Percentiles rank a stretch among this genome's conserved stretches.
phyloP scores from a whole-genome alignment of 164 flowering plant genomes.

The Tetracentron sinense region DNA sequence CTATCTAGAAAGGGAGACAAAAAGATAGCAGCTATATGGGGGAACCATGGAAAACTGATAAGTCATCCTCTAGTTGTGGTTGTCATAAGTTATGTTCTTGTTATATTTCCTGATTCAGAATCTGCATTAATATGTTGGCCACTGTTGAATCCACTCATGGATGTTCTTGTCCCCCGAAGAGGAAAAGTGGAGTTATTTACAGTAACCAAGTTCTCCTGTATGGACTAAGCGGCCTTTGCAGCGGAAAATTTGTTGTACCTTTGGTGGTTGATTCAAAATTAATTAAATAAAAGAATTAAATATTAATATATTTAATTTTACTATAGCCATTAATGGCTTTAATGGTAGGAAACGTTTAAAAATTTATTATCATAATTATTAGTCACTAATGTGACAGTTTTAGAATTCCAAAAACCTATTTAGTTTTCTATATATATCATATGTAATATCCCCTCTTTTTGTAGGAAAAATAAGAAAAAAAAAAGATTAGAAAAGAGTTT shows the following conservation, averaged over 20 bases:
- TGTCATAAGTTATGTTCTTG: slow-evolving; percentile 46
- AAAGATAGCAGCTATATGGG: not conserved
- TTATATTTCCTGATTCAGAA: slow-evolving; percentile 20
- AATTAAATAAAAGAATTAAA: too few species aligned
- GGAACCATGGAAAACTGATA: not conserved
- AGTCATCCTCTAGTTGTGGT: slow-evolving; percentile 24
- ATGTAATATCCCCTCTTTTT: too few species aligned
- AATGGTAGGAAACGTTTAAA: too few species aligned
- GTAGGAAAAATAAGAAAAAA: too few species aligned
- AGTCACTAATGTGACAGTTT: too few species aligned
- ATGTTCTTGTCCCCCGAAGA: slow-evolving; percentile 27
- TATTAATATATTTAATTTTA: too few species aligned
- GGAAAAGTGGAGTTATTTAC: slow-evolving; percentile 49
- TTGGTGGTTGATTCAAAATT: slow-evolving; percentile 44
- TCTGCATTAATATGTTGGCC: slow-evolving; percentile 19
- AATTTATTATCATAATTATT: too few species aligned
- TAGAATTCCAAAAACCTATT: too few species aligned
- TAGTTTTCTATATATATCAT: too few species aligned
- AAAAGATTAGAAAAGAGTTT: too few species aligned
- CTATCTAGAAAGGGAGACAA: not conserved
- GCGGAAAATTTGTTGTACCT: slow-evolving; percentile 23
- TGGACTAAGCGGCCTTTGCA: too few species aligned
- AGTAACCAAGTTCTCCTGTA: slow-evolving; percentile 34
- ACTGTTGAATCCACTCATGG: slow-evolving; percentile 18
- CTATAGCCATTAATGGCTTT: too few species aligned